Percentiles rank a stretch among this genome's conserved stretches.
phyloP scores from a whole-genome alignment of 495 filamentous ascomycete genomes.

The Usnea hakonensis region DNA sequence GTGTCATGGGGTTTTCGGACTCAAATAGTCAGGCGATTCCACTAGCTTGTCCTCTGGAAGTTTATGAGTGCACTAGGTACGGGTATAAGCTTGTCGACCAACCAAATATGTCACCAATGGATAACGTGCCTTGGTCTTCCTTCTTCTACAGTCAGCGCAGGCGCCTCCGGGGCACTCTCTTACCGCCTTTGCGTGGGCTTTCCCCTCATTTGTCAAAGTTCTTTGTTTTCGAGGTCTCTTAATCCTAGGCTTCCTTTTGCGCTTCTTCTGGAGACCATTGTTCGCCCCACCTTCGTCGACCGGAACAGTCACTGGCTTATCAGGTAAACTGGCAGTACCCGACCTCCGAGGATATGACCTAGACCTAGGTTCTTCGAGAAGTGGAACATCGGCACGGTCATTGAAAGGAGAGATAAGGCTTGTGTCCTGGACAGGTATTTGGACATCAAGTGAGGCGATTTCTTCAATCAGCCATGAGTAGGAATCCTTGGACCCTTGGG shows the following conservation, averaged over 20 bases:
- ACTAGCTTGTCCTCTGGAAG: background rate
- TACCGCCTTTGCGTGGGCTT: constrained; percentile 1
- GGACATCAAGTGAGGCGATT: background rate
- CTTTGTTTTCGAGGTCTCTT: background rate
- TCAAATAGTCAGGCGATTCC: background rate
- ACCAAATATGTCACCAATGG: background rate
- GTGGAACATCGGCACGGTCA: background rate
- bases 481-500: background rate
- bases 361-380: background rate
- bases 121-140: constrained; percentile 14
- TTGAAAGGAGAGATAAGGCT: background rate
- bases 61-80: background rate
- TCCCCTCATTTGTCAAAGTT: background rate
- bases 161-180: background rate
- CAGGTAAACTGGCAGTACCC: background rate
- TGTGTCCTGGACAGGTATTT: background rate
- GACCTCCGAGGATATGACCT: background rate
- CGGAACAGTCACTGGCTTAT: background rate
- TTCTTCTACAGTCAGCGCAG: constrained; percentile 9
- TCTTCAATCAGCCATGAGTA: background rate
- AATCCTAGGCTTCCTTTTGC: background rate
- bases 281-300: background rate
- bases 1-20: background rate
- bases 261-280: background rate
- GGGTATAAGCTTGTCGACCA: background rate